Conservation (phyloP, 768 basidiomycete genomes). For the Rubroboletus satanas region DNA sequence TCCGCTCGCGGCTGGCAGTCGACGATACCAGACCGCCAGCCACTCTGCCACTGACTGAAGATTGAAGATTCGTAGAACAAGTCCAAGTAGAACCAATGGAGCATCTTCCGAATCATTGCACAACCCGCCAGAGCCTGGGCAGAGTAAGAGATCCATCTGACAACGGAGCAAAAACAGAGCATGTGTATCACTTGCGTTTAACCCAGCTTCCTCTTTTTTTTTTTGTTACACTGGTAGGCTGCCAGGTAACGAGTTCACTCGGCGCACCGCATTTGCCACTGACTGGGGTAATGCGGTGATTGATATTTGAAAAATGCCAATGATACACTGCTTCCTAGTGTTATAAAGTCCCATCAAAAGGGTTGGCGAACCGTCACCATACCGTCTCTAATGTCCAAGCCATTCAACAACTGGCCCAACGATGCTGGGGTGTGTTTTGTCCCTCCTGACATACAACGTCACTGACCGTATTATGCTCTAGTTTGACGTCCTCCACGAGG, state of each 20-base stretch:
- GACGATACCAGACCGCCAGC: neutral
- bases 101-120: no score
- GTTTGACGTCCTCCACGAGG: conserved; percentile 30
- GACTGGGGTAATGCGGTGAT: no score
- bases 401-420: conserved; percentile 32
- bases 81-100: no score
- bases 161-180: no score
- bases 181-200: no score
- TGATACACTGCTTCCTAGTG: neutral
- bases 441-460: neutral
- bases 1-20: conserved; percentile 7
- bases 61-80: no score
- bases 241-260: no score
- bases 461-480: conserved; percentile 1
- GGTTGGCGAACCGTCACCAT: neutral
- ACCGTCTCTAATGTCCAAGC: conserved; percentile 13
- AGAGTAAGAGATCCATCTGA: no score
- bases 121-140: no score
- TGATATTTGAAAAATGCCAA: neutral
- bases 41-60: neutral
- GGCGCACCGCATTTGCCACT: no score
- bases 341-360: neutral
- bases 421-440: conserved; percentile 22
- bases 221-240: no score
- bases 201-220: no score